phyloP scores from a whole-genome alignment of 768 basidiomycete genomes.

The Hydnomerulius pinastri region DNA sequence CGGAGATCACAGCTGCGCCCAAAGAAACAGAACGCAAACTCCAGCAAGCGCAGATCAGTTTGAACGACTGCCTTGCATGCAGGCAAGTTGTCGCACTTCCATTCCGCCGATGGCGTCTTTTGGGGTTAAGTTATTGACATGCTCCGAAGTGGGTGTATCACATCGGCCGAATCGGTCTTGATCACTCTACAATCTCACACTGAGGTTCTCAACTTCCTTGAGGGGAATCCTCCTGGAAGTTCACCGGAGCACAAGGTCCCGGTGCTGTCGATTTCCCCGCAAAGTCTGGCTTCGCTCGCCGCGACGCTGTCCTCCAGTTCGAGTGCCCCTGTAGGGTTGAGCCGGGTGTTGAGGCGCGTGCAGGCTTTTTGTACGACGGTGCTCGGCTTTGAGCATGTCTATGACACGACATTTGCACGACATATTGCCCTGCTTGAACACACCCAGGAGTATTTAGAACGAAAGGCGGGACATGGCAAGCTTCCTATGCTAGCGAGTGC shows the following conservation, averaged over 20 bases:
- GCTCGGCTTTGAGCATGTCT: constrained; percentile 80
- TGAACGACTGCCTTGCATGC: constrained; percentile 98
- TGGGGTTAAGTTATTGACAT: constrained; percentile 10
- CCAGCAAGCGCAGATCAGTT: constrained; percentile 90
- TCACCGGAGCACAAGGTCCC: constrained; percentile 52
- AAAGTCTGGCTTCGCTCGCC: constrained; percentile 80
- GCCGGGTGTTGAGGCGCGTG: constrained; percentile 68
- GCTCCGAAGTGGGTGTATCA: constrained; percentile 85
- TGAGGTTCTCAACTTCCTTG: constrained; percentile 84
- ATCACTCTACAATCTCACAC: constrained; percentile 95
- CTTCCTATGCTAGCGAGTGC: constrained; percentile 94
- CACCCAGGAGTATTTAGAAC: constrained; percentile 75
- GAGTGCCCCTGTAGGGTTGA: constrained; percentile 46
- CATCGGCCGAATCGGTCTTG: constrained; percentile 95
- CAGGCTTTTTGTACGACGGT: constrained; percentile 65
- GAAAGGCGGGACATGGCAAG: constrained; percentile 41
- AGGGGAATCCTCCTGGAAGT: constrained; percentile 48
- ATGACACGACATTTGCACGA: constrained; percentile 94
- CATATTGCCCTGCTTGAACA: constrained; percentile 86
- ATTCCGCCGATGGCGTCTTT: not conserved
- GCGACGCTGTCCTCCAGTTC: constrained; percentile 56
- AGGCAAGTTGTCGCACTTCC: constrained; percentile 56
- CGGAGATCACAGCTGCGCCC: constrained; percentile 12
- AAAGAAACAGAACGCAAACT: constrained; percentile 57
- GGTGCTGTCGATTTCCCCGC: constrained; percentile 87